Evolutionary conservation across 139 green algal species (phyloP), one percentile per base, ranked within the genome.

Genomic region (Haematococcus lacustris): DNA sequence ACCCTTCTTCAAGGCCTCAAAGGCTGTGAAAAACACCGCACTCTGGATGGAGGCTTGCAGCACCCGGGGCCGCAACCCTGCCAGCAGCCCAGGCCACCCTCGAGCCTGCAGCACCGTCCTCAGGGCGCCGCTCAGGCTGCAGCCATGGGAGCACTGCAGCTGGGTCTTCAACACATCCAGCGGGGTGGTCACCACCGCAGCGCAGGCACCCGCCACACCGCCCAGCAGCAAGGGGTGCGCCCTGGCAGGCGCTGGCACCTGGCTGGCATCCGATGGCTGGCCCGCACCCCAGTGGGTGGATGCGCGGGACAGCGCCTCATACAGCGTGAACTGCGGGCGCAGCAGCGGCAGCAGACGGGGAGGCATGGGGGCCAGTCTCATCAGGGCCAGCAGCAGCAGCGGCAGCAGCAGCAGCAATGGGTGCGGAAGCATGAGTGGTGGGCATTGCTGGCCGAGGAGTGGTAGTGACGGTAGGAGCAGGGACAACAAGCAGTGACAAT

Each of bases 81-180:
- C 34, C 30, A 89, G 82, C 0, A 92, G 72, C 13, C 83, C 87
- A 26, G 50, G 40, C 1, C 66, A 50, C 0, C 80, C 80, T 53
- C 70, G 40, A 30, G 71, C 47, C 35, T n/a, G n/a, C 30, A 82
- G 32, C 28, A 70, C 53, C 30, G 0, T 2, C 25, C 17, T 13
- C 33, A 75, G n/a, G 9, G 73, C 68, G 34, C 40, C 34, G 1
- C 38, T 35, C 28, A 68, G 61, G 6, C 73, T 68, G 28, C 21
- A 38, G 13, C 40, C 38, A 38, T 74, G 78, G 41, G 82, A 83
- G 76, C 83, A 91, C 78, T 93, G 88, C 74, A 92, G 76, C 53
- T 79, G 75, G 4, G 86, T 93, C 82, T 93, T 94, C 53, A 87
- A 73, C 38, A 90, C 80, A 68, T 94, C 89, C 37, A 94, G 78